Base-by-base conservation (phyloP, 1,139 yeast genomes). In the Saccharomyces uvarum region DNA sequence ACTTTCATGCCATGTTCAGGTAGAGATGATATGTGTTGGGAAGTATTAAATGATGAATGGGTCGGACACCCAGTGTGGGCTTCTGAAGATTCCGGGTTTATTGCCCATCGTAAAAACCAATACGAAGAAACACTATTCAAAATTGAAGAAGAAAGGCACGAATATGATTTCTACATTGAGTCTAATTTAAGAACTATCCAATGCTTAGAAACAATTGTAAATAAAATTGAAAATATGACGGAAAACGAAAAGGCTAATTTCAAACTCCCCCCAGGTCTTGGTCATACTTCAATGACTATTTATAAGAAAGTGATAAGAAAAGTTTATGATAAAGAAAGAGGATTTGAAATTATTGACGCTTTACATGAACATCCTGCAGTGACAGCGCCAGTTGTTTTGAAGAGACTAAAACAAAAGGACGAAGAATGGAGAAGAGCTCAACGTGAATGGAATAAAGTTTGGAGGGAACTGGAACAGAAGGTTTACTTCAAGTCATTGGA, bases 11-110 rank as follows among this genome's bases (percentile, higher is more conserved):
- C 98, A 19, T 91, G 98, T 67, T 88, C 97, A 8, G 99, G 99
- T 26, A 82, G 99, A 63, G 99, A 95, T 71, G 98, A 91, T 67
- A 88, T 95, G 95, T 95, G 99, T 70, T 91, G 98, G 98, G 98
- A 93, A 69, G 97, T 93, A 27, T 78, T 95, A 63, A 93, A 93
- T 70, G 99, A 93, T 70, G 98, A 93, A 72, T 95, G 98, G 98
- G 98, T 93, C 27, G 97, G 97, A 2, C 98, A 91, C 71, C 99
- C 99, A 42, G 95, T 97, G 5, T 95, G 99, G 99, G 99, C 98
- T 1, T 91, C 98, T 1, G 99, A 93, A 71, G 99, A 95, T 70
- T 88, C 97, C 26, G 99, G 99, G 0, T 93, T 91, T 67, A 91
- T 93, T 68, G 97, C 99, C 16, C 99, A 95, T 71, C 83, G 98